Evolutionary conservation across 805 yeast species (phyloP).

Genomic region (Zygosaccharomyces lentus): DNA sequence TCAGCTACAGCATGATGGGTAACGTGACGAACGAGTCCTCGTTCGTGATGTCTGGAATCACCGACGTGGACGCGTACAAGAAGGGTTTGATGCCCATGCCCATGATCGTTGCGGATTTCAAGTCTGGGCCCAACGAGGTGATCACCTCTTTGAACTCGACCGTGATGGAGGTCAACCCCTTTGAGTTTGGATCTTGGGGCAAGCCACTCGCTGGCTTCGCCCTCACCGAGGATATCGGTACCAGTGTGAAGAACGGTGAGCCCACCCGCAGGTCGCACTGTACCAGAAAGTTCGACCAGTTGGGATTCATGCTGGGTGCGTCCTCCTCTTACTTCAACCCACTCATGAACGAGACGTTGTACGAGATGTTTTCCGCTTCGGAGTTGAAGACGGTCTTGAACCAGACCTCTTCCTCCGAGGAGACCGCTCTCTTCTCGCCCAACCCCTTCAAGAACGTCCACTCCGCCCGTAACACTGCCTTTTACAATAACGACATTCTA

Average conservation of each 20-base stretch:
- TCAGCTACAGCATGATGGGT: slow-evolving; percentile 70
- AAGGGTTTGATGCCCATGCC: slow-evolving; percentile 70
- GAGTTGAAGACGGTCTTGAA: slow-evolving; percentile 33
- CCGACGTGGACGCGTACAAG: slow-evolving; percentile 56
- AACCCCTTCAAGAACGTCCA: slow-evolving; percentile 59
- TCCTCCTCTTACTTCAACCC: slow-evolving; percentile 76
- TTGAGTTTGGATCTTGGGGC: slow-evolving; percentile 86
- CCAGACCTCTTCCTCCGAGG: slow-evolving; percentile 44
- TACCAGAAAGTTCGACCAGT: slow-evolving; percentile 68
- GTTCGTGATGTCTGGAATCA: slow-evolving; percentile 52
- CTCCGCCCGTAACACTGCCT: slow-evolving; percentile 26
- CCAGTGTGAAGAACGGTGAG: slow-evolving; percentile 55
- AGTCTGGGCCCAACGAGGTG: slow-evolving; percentile 51
- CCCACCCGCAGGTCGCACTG: slow-evolving; percentile 48
- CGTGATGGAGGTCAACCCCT: slow-evolving; percentile 58
- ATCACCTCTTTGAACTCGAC: slow-evolving; percentile 66
- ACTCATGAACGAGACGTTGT: slow-evolving; percentile 45
- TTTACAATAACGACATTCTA: slow-evolving; percentile 39
- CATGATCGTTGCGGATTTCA: slow-evolving; percentile 58
- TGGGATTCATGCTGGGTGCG: slow-evolving; percentile 78
- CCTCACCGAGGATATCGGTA: slow-evolving; percentile 65
- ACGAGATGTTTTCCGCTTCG: slow-evolving; percentile 37
- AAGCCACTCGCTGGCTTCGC: slow-evolving; percentile 62
- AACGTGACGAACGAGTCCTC: slow-evolving; percentile 58
- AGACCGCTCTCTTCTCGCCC: slow-evolving; percentile 66